Conservation (phyloP, 805 yeast species). For the Kodamaea hsintzibuensis region DNA sequence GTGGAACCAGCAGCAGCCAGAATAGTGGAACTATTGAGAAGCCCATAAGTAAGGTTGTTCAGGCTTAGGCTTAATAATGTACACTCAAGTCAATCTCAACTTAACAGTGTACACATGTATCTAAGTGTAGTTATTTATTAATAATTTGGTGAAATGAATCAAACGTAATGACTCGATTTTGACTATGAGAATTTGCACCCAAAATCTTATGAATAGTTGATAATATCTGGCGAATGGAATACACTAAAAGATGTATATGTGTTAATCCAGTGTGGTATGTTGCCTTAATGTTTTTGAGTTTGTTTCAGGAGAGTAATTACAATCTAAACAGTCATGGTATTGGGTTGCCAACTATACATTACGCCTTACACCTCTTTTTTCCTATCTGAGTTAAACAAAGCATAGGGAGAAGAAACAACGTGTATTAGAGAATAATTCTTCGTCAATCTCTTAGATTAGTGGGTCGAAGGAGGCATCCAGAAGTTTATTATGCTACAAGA, state of each 20-base stretch:
- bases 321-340: too few relatives aligned
- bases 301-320: neutral
- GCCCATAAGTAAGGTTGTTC: neutral
- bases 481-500: too few relatives aligned
- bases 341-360: neutral
- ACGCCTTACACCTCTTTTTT: neutral
- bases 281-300: neutral
- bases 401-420: neutral
- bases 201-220: too few relatives aligned
- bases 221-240: too few relatives aligned
- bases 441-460: too few relatives aligned
- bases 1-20: neutral
- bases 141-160: neutral
- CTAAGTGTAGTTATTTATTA: constrained; percentile 1
- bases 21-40: neutral
- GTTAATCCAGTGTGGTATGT: too few relatives aligned
- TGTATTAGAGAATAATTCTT: neutral
- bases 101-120: neutral
- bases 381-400: neutral
- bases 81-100: too few relatives aligned
- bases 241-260: too few relatives aligned
- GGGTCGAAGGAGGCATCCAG: too few relatives aligned
- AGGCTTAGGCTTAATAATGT: neutral
- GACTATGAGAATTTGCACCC: neutral
- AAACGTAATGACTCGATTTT: neutral